Evolutionary conservation across 1,139 yeast genomes (phyloP), one percentile per base, ranked within the genome.

Genomic region (Kodamaea sp.): DNA sequence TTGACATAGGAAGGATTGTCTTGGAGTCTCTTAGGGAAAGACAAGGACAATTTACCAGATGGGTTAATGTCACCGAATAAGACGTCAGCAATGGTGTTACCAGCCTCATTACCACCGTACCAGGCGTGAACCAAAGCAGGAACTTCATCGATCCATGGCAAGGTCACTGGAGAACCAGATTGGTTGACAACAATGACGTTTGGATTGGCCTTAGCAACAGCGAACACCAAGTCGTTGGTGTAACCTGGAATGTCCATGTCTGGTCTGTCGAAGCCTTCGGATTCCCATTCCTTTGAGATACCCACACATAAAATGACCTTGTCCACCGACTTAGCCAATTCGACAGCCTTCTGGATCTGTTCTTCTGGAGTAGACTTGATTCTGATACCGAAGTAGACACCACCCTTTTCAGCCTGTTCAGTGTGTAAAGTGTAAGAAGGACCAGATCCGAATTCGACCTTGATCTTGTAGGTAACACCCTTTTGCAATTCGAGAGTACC

Each of bases 371-470:
- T 50, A 47, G 29, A 53, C 14, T 24, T 42, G 30, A 50, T 46
- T 2, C 43, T 51, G 26, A 50, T 45, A 14, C 69, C 68, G 36
- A 60, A 50, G 47, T 41, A 56, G 15, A 63, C 62, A 20, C 66
- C 69, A 33, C 68, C 69, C 23, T 55, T 50, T 38, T 56, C 62
- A 26, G 51, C 48, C 32, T 42, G 47, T 29, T 44, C 53, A 28
- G 31, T 32, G 21, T 54, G 54, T 21, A 58, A 46, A 20, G 57
- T 50, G 36, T 49, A 68, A 9, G 82, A 76, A 12, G 65, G 63
- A 21, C 70, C 66, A n/a, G 80, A 70, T 15, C 82, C 83, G 47
- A 63, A 78, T 47, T 73, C 77, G 36, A 76, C 61, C 37, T 53
- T 62, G 39, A 76, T 44, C 34, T 61, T 61, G 58, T 77, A 75